A percentile compares a stretch with the other conserved stretches of the same genome.
Conservation (phyloP, 2,329 filamentous ascomycete genomes). For the Trichophyton mentagrophytes region DNA sequence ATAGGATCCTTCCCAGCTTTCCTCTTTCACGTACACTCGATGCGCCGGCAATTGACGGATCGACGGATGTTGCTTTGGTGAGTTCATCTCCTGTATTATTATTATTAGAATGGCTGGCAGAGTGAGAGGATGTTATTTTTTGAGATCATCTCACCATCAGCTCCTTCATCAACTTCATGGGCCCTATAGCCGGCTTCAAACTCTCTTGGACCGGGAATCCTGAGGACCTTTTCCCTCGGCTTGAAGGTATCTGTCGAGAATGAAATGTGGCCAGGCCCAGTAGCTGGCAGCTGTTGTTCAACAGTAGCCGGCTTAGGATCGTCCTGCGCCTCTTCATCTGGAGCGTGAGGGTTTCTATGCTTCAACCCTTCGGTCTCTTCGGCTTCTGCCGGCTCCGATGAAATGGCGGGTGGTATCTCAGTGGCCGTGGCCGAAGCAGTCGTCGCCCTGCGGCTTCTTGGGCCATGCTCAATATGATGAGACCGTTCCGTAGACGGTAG, state of each 20-base stretch:
- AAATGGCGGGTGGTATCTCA: neutral
- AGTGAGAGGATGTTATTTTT: neutral
- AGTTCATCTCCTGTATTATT: slow-evolving; percentile 4
- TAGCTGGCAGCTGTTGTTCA: slow-evolving; percentile 1
- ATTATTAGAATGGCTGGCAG: neutral
- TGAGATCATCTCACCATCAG: slow-evolving; percentile 3
- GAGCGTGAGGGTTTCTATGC: neutral
- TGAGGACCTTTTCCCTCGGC: slow-evolving; percentile 10
- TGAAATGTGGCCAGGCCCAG: slow-evolving; percentile 11
- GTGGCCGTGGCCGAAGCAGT: neutral
- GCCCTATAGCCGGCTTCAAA: slow-evolving; percentile 16
- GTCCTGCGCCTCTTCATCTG: neutral
- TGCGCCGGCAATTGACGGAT: neutral
- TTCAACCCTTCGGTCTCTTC: slow-evolving; percentile 1
- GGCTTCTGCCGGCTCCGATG: slow-evolving; percentile 3
- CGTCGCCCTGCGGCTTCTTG: neutral
- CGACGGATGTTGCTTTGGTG: slow-evolving; percentile 8
- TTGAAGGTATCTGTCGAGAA: slow-evolving; percentile 13
- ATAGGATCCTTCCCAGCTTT: slow-evolving; percentile 13
- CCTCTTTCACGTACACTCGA: slow-evolving; percentile 3
- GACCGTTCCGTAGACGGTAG: slow-evolving; percentile 8
- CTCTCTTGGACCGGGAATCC: slow-evolving; percentile 13
- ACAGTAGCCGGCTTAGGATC: neutral
- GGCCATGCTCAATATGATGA: neutral
- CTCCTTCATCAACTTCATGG: slow-evolving; percentile 16